Percentiles rank a stretch among this genome's conserved stretches.
phyloP scores from a whole-genome alignment of 495 filamentous ascomycete species.

The Podospora anserina region DNA sequence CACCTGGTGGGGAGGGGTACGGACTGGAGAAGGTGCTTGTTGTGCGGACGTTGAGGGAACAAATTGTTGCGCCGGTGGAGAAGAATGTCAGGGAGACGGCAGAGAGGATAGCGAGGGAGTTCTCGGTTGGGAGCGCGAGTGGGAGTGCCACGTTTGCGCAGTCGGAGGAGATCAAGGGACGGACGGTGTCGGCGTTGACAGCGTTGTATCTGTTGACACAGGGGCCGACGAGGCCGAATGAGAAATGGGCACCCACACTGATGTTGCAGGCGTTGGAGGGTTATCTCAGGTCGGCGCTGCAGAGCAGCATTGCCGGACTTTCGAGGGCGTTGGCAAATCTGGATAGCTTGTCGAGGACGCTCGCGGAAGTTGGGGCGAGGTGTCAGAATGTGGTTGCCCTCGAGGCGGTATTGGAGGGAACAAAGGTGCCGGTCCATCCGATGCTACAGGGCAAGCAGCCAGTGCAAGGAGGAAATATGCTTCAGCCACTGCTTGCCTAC shows the following conservation, averaged over 20 bases:
- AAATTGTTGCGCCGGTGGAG: constrained; percentile 68
- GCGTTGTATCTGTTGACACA: constrained; percentile 77
- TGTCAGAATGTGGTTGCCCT: constrained; percentile 89
- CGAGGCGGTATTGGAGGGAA: constrained; percentile 69
- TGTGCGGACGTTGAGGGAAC: constrained; percentile 62
- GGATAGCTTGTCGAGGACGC: constrained; percentile 75
- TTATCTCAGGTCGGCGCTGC: constrained; percentile 71
- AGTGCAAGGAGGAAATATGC: constrained; percentile 52
- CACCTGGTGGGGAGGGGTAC: constrained; percentile 68
- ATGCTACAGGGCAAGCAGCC: constrained; percentile 43
- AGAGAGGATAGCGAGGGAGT: constrained; percentile 78
- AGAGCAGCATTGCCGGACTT: constrained; percentile 68
- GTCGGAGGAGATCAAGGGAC: constrained; percentile 69
- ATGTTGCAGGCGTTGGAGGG: constrained; percentile 75
- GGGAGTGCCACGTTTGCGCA: constrained; percentile 66
- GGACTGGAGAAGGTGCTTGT: constrained; percentile 69
- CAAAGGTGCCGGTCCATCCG: constrained; percentile 63
- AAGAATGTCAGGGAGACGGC: constrained; percentile 61
- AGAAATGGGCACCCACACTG: constrained; percentile 61
- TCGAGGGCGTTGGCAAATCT: constrained; percentile 71
- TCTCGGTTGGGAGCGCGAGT: constrained; percentile 69
- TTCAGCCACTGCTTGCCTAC: constrained; percentile 68
- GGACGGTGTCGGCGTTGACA: constrained; percentile 69
- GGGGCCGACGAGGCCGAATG: constrained; percentile 46
- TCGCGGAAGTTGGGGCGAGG: constrained; percentile 74